phyloP scores from a whole-genome alignment of 2,329 filamentous ascomycete genomes.

The Phyllosticta citribraziliensis region DNA sequence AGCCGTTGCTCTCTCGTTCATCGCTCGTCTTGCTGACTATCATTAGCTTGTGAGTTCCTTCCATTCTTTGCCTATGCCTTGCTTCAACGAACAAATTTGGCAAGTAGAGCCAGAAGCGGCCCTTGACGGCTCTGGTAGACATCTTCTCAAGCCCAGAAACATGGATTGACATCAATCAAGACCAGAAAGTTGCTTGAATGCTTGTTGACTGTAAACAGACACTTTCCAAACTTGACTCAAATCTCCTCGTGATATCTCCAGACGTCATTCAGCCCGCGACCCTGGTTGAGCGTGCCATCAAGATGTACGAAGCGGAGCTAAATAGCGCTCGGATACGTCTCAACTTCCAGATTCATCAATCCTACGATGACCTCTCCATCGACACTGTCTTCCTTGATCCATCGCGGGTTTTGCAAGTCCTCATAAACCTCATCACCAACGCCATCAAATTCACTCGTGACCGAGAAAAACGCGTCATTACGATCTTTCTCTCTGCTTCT shows the following conservation, averaged over 20 bases:
- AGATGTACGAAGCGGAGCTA: slow-evolving; percentile 19
- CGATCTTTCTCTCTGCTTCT: slow-evolving; percentile 21
- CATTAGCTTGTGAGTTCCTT: neutral
- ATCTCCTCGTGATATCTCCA: slow-evolving; percentile 20
- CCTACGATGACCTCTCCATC: slow-evolving; percentile 12
- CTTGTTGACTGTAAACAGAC: neutral
- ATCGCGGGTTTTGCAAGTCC: slow-evolving; percentile 14
- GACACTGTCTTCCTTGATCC: slow-evolving; percentile 13
- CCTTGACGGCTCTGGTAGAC: neutral
- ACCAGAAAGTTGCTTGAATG: neutral
- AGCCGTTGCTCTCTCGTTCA: neutral
- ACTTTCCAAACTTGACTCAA: slow-evolving; percentile 7
- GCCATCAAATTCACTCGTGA: slow-evolving; percentile 24
- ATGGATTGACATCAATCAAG: too few relatives aligned
- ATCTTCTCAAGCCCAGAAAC: too few relatives aligned
- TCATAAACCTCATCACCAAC: slow-evolving; percentile 24
- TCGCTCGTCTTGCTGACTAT: neutral
- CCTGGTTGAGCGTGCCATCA: slow-evolving; percentile 15
- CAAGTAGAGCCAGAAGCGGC: neutral
- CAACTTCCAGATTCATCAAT: slow-evolving; percentile 11
- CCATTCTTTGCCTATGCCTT: neutral
- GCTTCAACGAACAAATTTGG: neutral
- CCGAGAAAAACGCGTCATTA: slow-evolving; percentile 20
- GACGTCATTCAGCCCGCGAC: slow-evolving; percentile 13
- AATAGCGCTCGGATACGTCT: slow-evolving; percentile 12